Conservation (phyloP, 257 asterid genomes). For the Solanum lycopersicoides region DNA sequence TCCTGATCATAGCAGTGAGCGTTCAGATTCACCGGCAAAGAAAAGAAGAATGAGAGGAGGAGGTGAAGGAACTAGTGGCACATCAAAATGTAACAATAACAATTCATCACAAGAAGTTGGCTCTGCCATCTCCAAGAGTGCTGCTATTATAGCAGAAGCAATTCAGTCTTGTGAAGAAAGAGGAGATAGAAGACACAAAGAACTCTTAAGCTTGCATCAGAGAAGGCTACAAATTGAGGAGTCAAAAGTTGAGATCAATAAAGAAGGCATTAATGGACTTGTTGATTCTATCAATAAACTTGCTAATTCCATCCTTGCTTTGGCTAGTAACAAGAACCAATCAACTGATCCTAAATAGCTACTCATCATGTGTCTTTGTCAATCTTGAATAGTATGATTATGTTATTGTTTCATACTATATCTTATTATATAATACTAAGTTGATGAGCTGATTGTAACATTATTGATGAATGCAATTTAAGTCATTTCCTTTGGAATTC, state of each 20-base stretch:
- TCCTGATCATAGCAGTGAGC: neutral
- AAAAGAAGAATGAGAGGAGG: neutral
- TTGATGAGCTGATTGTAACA: neutral
- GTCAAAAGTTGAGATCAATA: slow-evolving; percentile 63
- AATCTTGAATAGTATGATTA: neutral
- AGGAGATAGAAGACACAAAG: slow-evolving; percentile 63
- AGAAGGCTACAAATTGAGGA: slow-evolving; percentile 71
- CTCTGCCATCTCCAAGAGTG: slow-evolving; percentile 56
- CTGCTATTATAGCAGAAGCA: slow-evolving; percentile 55
- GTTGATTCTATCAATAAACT: slow-evolving; percentile 82
- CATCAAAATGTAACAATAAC: neutral
- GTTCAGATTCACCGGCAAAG: slow-evolving; percentile 1
- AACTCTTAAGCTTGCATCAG: slow-evolving; percentile 54
- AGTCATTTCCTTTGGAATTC: neutral
- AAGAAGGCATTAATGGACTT: slow-evolving; percentile 66
- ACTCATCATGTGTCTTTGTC: neutral
- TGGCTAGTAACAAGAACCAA: slow-evolving; percentile 37
- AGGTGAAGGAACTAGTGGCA: slow-evolving; percentile 11
- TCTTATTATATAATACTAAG: neutral
- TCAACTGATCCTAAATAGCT: slow-evolving; percentile 11
- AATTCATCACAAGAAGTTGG: slow-evolving; percentile 37
- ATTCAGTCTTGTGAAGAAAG: slow-evolving; percentile 61
- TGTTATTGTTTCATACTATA: neutral
- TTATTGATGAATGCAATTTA: neutral
- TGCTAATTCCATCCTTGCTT: slow-evolving; percentile 62